Conservation (phyloP, 1,284 basidiomycete genomes). For the Moesziomyces sp. region DNA sequence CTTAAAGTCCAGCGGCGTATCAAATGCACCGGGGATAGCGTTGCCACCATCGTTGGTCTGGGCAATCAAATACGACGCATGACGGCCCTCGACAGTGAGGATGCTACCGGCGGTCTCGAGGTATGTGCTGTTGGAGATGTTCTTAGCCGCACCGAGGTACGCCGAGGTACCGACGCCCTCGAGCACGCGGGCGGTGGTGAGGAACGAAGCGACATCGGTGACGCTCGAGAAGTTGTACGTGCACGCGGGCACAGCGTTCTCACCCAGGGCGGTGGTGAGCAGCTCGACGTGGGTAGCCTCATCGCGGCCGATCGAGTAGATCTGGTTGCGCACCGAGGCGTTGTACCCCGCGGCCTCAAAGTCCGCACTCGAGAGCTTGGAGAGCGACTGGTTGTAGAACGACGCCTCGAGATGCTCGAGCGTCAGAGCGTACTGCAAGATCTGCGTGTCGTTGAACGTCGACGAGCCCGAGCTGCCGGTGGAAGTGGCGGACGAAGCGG, state of each 20-base stretch:
- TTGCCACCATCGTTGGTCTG: conserved; percentile 37
- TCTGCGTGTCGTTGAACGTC: conserved; percentile 49
- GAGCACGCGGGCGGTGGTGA: conserved; percentile 50
- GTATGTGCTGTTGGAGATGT: conserved; percentile 39
- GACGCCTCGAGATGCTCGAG: conserved; percentile 58
- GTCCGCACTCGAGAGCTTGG: conserved; percentile 29
- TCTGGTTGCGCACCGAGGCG: conserved; percentile 38
- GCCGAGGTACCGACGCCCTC: conserved; percentile 47
- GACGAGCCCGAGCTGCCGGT: not conserved
- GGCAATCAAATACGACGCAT: conserved; percentile 70
- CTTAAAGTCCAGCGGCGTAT: conserved; percentile 52
- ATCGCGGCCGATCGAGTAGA: conserved; percentile 51
- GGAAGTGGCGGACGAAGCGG: not conserved
- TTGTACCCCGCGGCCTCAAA: conserved; percentile 46
- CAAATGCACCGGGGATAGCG: conserved; percentile 39
- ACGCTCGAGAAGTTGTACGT: conserved; percentile 42
- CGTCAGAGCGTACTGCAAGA: conserved; percentile 55
- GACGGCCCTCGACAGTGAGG: conserved; percentile 71
- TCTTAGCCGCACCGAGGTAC: conserved; percentile 43
- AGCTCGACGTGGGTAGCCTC: conserved; percentile 39
- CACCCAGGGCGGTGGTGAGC: conserved; percentile 33
- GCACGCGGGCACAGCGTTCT: conserved; percentile 36
- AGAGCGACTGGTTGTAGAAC: conserved; percentile 52
- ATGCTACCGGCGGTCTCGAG: conserved; percentile 59
- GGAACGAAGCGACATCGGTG: conserved; percentile 43